Evolutionary conservation across 495 filamentous ascomycete species (phyloP), one percentile per base, ranked within the genome.

Genomic region (Cenococcum geophilum): DNA sequence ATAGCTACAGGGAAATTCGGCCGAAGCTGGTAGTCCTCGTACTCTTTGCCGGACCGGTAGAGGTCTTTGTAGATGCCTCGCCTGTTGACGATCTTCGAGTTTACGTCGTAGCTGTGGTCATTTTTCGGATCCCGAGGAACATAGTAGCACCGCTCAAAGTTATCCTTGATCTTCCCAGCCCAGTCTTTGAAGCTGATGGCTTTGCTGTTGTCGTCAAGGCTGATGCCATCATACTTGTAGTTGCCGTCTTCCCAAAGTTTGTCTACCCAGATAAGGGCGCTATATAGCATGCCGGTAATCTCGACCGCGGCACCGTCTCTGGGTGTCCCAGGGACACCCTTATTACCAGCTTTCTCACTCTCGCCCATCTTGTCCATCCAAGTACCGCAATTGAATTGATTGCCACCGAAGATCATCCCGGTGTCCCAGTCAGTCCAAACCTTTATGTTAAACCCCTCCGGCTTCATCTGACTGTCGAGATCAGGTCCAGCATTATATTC

Each of bases 361-460:
- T 99, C 95, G n/a, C 95, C 95, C 93, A 97, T 99, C 80, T 99
- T 99, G 76, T 99, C 95, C 87, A 96, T 95, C 95, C 95, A 99
- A 4, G 95, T 99, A 57, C 95, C 95, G 68, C 95, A 99, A 70
- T 99, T 99, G 71, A 76, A 77, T 71, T 97, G 90, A 65, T 87
- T 97, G 37, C 95, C 95, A 40, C 95, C 95, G 66, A 92, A 95
- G 60, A 99, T 86, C 56, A 99, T 80, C 18, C 95, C 95, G 1
- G 87, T 96, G 11, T 82, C 79, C 95, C 93, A 97, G 70, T 97
- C 92, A 12, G 95, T 89, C 27, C 86, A 83, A 61, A 97, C 84
- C 57, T 96, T 84, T 40, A 93, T 88, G 62, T 95, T 81, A 76
- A 99, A 99, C 1, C 95, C 95, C 65, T 88, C 88, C 16, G 86